Evolutionary conservation across 331 rosid genomes (phyloP), one percentile per base, ranked within the genome.

Genomic region (Pyrus hybrid): DNA sequence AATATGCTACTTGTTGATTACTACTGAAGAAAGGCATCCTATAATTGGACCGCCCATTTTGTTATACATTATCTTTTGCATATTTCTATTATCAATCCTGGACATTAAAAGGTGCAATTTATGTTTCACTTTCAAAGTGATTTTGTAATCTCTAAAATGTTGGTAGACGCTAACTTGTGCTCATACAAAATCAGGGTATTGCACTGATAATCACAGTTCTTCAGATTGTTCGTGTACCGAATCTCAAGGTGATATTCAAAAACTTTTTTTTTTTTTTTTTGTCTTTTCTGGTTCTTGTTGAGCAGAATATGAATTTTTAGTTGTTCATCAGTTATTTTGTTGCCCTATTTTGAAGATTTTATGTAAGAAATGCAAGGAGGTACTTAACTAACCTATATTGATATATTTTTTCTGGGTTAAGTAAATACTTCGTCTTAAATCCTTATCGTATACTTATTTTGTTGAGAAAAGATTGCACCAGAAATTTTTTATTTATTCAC

Each of bases 161-260:
- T 66, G 68, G 22, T 66, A 68, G 68, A 71, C 26, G 20, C 75
- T 45, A 77, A 80, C 80, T 77, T 60, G 43, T 22, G 20, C 68
- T 61, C 28, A 25, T 23, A 61, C 33, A 57, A 3, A 28, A 74
- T 76, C 88, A 91, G 99, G 99, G 99, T 78, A 90, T 92, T 75
- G 83, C 96, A 16, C 84, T 95, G 85, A 95, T 95, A 83, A 86
- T 91, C 82, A 92, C 99, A 60, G 99, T 95, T 85, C 98, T 95
- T 87, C 99, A 95, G 86, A 91, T 95, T 82, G 98, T 95, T 25
- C 96, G 88, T 28, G 85, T 95, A 76, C 99, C 99, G 3, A 95
- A 95, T 91, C 99, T 95, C 79, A 95, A 95, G 99, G 99, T 95
- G 84, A 88, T 66, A 32, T 66, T 72, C 71, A 21, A 54, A 35